These are phyloP conservation scores for Bacterosira constricta DNA, from an alignment of 108 stramenopile species.

Conservation along the genomic window DNA sequence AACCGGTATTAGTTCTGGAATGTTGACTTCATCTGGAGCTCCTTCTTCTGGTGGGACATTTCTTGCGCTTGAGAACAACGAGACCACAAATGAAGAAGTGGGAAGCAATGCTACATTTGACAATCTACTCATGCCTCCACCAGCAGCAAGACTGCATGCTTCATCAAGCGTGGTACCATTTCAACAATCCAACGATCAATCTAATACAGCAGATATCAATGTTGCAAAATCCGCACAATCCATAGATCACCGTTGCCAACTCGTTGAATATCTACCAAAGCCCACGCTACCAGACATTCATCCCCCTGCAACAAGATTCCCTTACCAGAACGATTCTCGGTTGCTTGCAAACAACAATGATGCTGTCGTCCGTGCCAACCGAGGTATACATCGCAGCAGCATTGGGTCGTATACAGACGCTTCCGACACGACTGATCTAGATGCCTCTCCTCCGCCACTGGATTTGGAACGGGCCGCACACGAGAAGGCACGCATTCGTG, in stretches of 20 bases:
- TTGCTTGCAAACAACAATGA: conserved; percentile 5
- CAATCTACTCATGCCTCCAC: conserved; percentile 31
- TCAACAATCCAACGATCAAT: conserved; percentile 11
- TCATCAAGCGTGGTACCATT: conserved; percentile 10
- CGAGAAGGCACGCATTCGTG: conserved; percentile 23
- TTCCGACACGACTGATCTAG: conserved; percentile 70
- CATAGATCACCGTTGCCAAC: conserved; percentile 15
- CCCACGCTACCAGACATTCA: conserved; percentile 61
- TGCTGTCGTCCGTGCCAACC: not conserved
- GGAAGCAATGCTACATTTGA: conserved; percentile 8
- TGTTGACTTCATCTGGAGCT: conserved; percentile 10
- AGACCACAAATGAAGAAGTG: not conserved
- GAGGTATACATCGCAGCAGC: not conserved
- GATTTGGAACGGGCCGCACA: conserved; percentile 46
- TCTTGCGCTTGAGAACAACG: conserved; percentile 17
- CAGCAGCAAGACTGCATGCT: conserved; percentile 31
- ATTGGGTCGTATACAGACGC: conserved; percentile 44
- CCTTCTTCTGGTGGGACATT: conserved; percentile 26
- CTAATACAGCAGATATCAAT: conserved; percentile 1
- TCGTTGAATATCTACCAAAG: conserved; percentile 75
- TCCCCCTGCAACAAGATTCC: conserved; percentile 72
- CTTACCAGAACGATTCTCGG: conserved; percentile 47
- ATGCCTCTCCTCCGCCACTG: conserved; percentile 53
- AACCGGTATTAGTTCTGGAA: not conserved
- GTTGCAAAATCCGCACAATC: not conserved